phyloP scores from a whole-genome alignment of 1,284 basidiomycete genomes.

The Xerocomus nothofagi region DNA sequence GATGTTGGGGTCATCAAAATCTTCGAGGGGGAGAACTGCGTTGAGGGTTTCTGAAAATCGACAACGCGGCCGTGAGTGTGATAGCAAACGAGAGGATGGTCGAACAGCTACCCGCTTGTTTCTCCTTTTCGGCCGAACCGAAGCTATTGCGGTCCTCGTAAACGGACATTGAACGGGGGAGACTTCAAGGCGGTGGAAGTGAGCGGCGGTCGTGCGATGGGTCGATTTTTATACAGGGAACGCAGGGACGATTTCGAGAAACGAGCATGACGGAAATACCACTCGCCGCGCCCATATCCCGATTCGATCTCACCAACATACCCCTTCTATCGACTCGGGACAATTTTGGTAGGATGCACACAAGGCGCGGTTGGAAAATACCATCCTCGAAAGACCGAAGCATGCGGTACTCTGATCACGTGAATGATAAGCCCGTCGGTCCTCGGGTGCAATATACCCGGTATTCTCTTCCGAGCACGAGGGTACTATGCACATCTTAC shows the following conservation, averaged over 20 bases:
- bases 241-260: not conserved
- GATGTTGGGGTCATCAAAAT: conserved; percentile 67
- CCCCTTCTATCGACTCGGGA: not conserved
- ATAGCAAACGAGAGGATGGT: no score
- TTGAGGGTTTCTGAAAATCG: not conserved
- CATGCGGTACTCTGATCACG: not conserved
- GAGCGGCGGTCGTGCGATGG: not conserved
- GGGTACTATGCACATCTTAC: no score
- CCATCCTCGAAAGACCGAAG: no score
- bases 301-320: conserved; percentile 1
- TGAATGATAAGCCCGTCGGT: not conserved
- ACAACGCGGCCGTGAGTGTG: not conserved
- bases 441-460: no score
- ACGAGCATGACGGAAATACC: not conserved
- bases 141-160: conserved; percentile 30
- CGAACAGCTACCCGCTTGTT: conserved; percentile 14
- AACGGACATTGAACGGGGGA: conserved; percentile 34
- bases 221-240: conserved; percentile 16
- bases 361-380: not conserved
- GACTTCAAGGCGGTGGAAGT: not conserved
- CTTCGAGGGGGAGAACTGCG: conserved; percentile 7
- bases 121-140: conserved; percentile 34
- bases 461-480: no score
- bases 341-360: not conserved
- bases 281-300: not conserved